Evolutionary conservation across 352 stramenopile genomes (phyloP).

Genomic region (Pythium guiyangense): DNA sequence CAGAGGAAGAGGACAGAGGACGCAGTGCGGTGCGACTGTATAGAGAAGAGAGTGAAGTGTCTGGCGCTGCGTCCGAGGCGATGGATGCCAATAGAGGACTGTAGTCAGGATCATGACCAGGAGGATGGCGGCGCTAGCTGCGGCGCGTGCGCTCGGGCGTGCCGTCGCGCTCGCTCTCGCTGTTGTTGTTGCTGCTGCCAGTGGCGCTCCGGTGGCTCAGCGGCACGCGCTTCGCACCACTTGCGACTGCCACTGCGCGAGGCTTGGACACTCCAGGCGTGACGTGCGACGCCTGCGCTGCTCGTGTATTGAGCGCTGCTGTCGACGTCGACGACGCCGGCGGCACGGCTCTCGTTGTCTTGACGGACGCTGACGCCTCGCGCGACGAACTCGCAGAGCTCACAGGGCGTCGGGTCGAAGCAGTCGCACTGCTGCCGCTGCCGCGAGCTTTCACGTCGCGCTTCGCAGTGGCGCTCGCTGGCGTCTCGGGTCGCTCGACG

Average conservation of each 20-base stretch:
- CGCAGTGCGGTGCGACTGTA: neutral
- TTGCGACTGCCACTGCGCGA: neutral
- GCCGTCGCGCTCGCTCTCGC: constrained; percentile 23
- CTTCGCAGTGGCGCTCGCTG: neutral
- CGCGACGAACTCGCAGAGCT: constrained; percentile 3
- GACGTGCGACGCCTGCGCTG: neutral
- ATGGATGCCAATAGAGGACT: neutral
- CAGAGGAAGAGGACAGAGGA: too few relatives aligned
- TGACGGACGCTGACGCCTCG: neutral
- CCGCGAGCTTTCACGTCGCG: neutral
- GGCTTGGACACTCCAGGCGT: neutral
- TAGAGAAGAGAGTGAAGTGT: neutral
- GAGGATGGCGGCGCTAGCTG: neutral
- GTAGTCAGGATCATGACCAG: too few relatives aligned
- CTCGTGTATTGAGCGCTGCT: neutral
- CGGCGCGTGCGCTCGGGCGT: constrained; percentile 13
- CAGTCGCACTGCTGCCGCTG: too few relatives aligned
- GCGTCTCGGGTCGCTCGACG: constrained; percentile 4
- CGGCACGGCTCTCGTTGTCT: neutral
- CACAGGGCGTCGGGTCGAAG: neutral
- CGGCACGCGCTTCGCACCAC: constrained; percentile 1
- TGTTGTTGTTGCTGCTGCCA: constrained; percentile 19
- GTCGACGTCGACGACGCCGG: neutral
- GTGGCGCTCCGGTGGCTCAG: constrained; percentile 5
- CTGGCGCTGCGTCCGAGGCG: too few relatives aligned